Evolutionary conservation across 768 basidiomycete genomes (phyloP).

Genomic region (Dictyophora rubrovolvata): DNA sequence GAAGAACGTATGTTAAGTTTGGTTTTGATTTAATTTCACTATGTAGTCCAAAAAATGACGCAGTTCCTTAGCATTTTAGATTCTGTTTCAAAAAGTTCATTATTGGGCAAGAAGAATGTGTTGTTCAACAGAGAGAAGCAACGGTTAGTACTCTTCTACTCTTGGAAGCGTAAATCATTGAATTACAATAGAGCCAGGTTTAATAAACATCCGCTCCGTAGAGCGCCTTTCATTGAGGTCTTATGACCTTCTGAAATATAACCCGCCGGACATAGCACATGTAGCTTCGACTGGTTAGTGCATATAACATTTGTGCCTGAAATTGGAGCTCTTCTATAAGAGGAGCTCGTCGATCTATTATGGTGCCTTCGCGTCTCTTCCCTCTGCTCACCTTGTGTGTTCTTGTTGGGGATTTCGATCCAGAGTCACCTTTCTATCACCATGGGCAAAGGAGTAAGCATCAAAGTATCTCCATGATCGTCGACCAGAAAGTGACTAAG

Average conservation of each 20-base stretch:
- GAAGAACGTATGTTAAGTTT: neutral
- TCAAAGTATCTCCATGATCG: neutral
- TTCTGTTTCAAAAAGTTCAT: no score
- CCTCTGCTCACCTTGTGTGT: neutral
- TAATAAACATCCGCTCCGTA: neutral
- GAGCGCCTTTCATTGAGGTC: neutral
- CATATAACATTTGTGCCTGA: neutral
- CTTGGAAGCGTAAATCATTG: neutral
- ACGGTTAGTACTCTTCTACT: neutral
- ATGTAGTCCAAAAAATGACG: no score
- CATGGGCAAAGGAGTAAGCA: constrained; percentile 8
- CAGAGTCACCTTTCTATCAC: neutral
- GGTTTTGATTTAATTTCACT: no score
- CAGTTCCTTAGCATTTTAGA: no score
- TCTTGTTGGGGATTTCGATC: neutral
- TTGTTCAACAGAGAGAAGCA: no score
- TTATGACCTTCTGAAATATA: neutral
- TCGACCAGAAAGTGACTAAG: constrained; percentile 5
- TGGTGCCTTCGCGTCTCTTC: neutral
- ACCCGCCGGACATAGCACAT: neutral
- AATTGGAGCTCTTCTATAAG: neutral
- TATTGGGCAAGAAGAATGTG: no score
- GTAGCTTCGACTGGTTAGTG: neutral
- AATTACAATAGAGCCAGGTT: neutral
- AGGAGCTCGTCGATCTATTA: neutral